Evolutionary conservation across 2,329 filamentous ascomycete species (phyloP).

Genomic region (Monilinia aucupariae): DNA sequence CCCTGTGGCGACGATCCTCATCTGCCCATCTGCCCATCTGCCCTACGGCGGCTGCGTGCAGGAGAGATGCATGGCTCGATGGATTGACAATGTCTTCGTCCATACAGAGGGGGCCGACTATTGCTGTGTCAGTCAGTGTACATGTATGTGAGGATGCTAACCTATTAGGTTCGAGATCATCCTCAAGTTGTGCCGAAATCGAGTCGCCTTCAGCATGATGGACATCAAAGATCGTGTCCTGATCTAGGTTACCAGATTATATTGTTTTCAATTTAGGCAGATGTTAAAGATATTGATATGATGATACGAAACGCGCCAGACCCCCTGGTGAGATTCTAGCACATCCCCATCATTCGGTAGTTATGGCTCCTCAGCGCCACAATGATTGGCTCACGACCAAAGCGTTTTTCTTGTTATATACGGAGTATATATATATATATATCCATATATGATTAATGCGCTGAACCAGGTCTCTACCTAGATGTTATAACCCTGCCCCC

Average conservation of each 20-base stretch:
- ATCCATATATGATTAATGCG: no score
- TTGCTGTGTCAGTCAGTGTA: background rate
- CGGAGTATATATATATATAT: no score
- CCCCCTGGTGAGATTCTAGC: slow-evolving; percentile 7
- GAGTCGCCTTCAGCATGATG: no score
- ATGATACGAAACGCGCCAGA: background rate
- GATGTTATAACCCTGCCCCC: no score
- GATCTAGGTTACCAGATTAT: background rate
- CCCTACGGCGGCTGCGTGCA: slow-evolving; percentile 17
- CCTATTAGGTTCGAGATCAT: background rate
- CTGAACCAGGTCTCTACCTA: no score
- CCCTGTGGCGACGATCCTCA: slow-evolving; percentile 25
- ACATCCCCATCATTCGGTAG: slow-evolving; percentile 17
- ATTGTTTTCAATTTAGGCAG: background rate
- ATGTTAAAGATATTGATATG: background rate
- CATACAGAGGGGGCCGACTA: background rate
- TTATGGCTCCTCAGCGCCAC: slow-evolving; percentile 1
- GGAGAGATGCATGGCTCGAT: slow-evolving; percentile 12
- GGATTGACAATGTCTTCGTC: background rate
- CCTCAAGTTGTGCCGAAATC: background rate
- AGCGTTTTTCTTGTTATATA: background rate
- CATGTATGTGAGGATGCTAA: background rate
- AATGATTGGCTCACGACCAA: slow-evolving; percentile 2
- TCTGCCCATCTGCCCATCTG: background rate
- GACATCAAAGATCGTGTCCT: no score